A percentile compares a stretch with the other conserved stretches of the same genome.
These are phyloP conservation scores for Monosporascus sp. DNA, from an alignment of 2,329 filamentous ascomycete genomes.

Conservation along the genomic window DNA sequence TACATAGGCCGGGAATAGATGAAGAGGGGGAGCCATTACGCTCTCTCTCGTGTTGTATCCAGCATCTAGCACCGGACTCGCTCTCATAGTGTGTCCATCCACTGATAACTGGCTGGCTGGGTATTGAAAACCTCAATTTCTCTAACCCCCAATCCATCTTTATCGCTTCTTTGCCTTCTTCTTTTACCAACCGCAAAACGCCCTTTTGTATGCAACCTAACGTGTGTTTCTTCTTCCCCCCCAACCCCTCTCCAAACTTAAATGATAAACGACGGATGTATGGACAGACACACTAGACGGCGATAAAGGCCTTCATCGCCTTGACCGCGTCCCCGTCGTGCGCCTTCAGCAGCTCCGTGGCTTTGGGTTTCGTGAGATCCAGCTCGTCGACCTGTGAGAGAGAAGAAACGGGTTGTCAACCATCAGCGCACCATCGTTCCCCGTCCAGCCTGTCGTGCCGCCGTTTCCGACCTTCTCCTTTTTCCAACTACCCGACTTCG, in stretches of 20 bases:
- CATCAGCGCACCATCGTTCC: no score
- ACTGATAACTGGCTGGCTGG: background rate
- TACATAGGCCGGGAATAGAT: no score
- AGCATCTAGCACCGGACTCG: no score
- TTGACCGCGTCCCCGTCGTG: conserved; percentile 65
- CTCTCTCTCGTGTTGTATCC: no score
- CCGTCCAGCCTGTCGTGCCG: no score
- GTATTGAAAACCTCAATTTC: conserved; percentile 6
- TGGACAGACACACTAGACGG: conserved; percentile 6
- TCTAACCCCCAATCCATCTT: conserved; percentile 1
- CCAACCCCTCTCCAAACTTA: background rate
- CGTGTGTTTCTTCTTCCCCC: background rate
- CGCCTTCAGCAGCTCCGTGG: conserved; percentile 66
- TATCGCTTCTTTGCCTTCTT: background rate
- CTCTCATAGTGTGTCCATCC: no score
- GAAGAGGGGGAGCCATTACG: no score
- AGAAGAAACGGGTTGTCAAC: no score
- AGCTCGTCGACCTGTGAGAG: conserved; percentile 59
- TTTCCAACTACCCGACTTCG: background rate
- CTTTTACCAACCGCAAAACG: conserved; percentile 2
- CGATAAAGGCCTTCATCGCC: conserved; percentile 57
- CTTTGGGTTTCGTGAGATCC: conserved; percentile 65
- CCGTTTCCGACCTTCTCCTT: no score
- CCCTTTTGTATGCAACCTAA: background rate
- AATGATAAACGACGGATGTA: no score